Evolutionary conservation across 805 yeast species (phyloP).

Genomic region (Priceomyces melissophilus): DNA sequence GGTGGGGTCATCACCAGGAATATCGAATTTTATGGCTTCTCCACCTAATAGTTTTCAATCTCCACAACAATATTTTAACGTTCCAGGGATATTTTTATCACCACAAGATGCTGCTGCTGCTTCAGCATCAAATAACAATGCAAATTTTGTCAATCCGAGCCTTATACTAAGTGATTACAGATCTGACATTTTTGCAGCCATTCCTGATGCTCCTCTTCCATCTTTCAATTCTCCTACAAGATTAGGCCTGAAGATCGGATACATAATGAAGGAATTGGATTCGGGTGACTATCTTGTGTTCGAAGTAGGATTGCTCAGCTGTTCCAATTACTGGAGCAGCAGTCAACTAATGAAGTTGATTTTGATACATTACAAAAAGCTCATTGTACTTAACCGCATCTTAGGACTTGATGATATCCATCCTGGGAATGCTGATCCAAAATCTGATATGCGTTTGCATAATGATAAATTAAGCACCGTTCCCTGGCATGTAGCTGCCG

Average conservation of each 20-base stretch:
- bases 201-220: conserved; percentile 61
- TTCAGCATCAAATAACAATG: conserved; percentile 1
- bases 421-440: conserved; percentile 9
- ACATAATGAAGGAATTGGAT: conserved; percentile 44
- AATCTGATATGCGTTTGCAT: conserved; percentile 1
- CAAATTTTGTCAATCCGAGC: conserved; percentile 12
- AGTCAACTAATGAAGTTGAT: conserved; percentile 52
- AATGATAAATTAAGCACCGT: conserved; percentile 32
- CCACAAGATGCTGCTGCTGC: conserved; percentile 21
- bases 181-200: conserved; percentile 52
- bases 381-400: conserved; percentile 44
- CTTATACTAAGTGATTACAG: conserved; percentile 44
- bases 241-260: conserved; percentile 69
- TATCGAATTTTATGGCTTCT: conserved; percentile 23
- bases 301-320: conserved; percentile 68
- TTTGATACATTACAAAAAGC: conserved; percentile 57
- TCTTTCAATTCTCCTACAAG: conserved; percentile 68
- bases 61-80: conserved; percentile 35
- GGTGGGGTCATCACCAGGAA: conserved; percentile 22
- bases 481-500: conserved; percentile 76
- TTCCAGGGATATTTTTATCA: conserved; percentile 30
- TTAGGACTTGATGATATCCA: conserved; percentile 27
- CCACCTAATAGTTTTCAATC: conserved; percentile 32
- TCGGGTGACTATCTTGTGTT: conserved; percentile 32
- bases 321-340: conserved; percentile 64